These are phyloP conservation scores for Populus hybrid DNA, from an alignment of 441 rosid genomes.

Conservation along the genomic window DNA sequence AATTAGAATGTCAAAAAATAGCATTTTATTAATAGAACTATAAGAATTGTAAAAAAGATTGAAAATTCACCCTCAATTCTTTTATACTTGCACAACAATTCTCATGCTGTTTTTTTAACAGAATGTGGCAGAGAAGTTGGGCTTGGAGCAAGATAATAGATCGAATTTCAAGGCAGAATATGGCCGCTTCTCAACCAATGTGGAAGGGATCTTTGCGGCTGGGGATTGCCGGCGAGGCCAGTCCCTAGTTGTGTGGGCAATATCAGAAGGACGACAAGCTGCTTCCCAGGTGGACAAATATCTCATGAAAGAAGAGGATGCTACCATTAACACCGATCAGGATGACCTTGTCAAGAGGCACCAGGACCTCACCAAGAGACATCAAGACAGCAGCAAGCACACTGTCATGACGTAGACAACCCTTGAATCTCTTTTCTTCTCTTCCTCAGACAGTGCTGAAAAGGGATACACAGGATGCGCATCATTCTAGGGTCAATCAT, in stretches of 20 bases:
- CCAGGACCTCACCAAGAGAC: conserved; percentile 36
- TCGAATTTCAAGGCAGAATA: conserved; percentile 97
- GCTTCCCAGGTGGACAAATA: conserved; percentile 89
- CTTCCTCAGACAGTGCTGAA: neutral
- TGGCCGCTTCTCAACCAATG: conserved; percentile 83
- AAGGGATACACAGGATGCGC: conserved; percentile 4
- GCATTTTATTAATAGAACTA: too few relatives aligned
- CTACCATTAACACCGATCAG: conserved; percentile 20
- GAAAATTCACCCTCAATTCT: too few relatives aligned
- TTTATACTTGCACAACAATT: neutral
- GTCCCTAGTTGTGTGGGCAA: conserved; percentile 99
- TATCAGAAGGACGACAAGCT: conserved; percentile 97
- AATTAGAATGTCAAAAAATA: too few relatives aligned
- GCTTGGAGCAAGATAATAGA: conserved; percentile 75
- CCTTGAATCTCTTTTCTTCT: neutral
- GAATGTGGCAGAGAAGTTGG: conserved; percentile 89
- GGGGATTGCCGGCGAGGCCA: conserved; percentile 99
- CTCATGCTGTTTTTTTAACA: conserved; percentile 20
- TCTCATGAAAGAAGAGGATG: conserved; percentile 31
- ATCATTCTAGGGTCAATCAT: neutral
- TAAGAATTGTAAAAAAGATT: too few relatives aligned
- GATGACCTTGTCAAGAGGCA: conserved; percentile 36
- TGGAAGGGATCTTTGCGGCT: conserved; percentile 95
- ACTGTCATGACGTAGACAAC: conserved; percentile 39
- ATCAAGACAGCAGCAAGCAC: conserved; percentile 36